These are phyloP conservation scores for Dimocarpus longan DNA, from an alignment of 345 rosid genomes.

Conservation along the genomic window DNA sequence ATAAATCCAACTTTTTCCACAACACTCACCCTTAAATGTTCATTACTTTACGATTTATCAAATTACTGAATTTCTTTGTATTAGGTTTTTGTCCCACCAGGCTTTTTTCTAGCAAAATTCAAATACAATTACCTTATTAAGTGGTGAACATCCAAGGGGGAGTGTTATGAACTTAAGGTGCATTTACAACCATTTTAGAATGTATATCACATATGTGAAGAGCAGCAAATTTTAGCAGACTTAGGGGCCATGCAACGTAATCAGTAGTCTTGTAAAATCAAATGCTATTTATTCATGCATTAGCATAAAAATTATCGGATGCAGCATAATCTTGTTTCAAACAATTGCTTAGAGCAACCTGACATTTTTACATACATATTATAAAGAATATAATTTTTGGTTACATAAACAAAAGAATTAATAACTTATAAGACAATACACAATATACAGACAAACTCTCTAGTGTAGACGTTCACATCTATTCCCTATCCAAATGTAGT, in stretches of 20 bases:
- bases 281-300: not conserved
- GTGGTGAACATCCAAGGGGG: not conserved
- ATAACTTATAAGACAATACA: not conserved
- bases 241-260: too few species aligned
- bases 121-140: not conserved
- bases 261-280: not conserved
- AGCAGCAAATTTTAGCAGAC: not conserved
- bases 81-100: not conserved
- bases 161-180: not conserved
- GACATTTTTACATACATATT: not conserved
- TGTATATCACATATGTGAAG: not conserved
- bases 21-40: too few species aligned
- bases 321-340: too few species aligned
- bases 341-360: too few species aligned
- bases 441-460: not conserved
- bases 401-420: not conserved
- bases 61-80: not conserved
- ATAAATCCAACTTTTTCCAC: too few species aligned
- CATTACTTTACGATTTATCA: not conserved
- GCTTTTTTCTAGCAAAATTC: not conserved
- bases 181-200: not conserved
- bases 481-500: not conserved
- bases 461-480: not conserved
- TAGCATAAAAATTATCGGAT: not conserved
- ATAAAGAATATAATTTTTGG: too few species aligned